Evolutionary conservation across 805 yeast species (phyloP).

Genomic region (Dipodascus geniculatus): DNA sequence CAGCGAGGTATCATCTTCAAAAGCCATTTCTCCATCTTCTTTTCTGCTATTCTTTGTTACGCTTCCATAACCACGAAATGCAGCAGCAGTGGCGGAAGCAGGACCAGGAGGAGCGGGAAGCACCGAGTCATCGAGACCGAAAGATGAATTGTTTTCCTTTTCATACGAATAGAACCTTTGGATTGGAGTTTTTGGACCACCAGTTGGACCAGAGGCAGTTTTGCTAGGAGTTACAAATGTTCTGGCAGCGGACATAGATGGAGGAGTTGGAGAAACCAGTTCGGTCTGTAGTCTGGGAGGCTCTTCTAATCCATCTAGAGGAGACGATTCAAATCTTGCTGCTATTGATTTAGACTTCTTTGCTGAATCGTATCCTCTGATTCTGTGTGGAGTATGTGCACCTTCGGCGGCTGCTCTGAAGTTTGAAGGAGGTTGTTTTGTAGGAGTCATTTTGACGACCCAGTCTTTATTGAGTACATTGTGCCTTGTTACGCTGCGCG

Average conservation of each 20-base stretch:
- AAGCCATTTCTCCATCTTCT: background rate
- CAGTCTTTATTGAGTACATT: slow-evolving; percentile 23
- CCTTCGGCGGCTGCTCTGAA: slow-evolving; percentile 2
- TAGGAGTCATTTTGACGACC: slow-evolving; percentile 27
- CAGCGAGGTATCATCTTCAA: slow-evolving; percentile 8
- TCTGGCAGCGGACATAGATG: background rate
- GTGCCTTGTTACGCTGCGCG: slow-evolving; percentile 7
- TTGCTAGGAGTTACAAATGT: background rate
- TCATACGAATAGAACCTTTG: slow-evolving; percentile 3
- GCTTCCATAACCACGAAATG: background rate
- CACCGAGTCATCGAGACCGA: background rate
- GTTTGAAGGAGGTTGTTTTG: slow-evolving; percentile 1
- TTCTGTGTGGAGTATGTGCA: background rate
- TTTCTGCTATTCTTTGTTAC: background rate
- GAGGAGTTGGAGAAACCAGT: slow-evolving; percentile 4
- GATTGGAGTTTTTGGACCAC: slow-evolving; percentile 5
- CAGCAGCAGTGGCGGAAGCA: background rate
- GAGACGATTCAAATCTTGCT: slow-evolving; percentile 8
- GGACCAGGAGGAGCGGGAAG: background rate
- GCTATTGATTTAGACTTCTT: background rate
- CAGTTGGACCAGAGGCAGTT: background rate
- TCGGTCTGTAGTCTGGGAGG: slow-evolving; percentile 9
- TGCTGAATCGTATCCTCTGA: slow-evolving; percentile 3
- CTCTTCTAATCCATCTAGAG: slow-evolving; percentile 3
- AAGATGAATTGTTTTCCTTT: slow-evolving; percentile 2